Evolutionary conservation across 2,329 filamentous ascomycete species (phyloP).

Genomic region (Colletotrichum australisinense): DNA sequence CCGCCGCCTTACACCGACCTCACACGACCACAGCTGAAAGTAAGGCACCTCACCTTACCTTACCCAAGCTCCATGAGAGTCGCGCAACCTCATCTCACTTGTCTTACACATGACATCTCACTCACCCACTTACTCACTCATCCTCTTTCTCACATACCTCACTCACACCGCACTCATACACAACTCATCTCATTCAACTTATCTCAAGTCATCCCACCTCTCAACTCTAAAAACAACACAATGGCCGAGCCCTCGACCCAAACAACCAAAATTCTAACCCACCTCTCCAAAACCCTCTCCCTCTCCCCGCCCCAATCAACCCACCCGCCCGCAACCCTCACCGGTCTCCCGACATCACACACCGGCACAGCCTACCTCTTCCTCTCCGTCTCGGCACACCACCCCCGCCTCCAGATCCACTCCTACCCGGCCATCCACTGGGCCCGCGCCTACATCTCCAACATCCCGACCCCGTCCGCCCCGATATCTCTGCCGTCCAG

Average conservation of each 20-base stretch:
- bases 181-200: no score
- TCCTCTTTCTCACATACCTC: no score
- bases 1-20: background rate
- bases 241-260: background rate
- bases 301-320: slow-evolving; percentile 48
- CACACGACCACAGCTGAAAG: background rate
- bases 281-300: slow-evolving; percentile 43
- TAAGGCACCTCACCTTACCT: no score
- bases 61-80: background rate
- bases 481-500: background rate
- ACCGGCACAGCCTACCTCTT: slow-evolving; percentile 69
- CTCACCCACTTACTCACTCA: no score
- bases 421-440: slow-evolving; percentile 56
- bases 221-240: background rate
- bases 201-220: background rate
- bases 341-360: slow-evolving; percentile 65
- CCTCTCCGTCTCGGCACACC: slow-evolving; percentile 56
- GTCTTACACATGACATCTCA: no score
- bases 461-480: slow-evolving; percentile 32
- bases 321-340: slow-evolving; percentile 48
- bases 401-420: slow-evolving; percentile 56
- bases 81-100: background rate
- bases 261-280: background rate
- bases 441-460: slow-evolving; percentile 60
- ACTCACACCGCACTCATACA: no score